Base-by-base conservation (phyloP, 352 stramenopile genomes). In the Phytophthora sp. region DNA sequence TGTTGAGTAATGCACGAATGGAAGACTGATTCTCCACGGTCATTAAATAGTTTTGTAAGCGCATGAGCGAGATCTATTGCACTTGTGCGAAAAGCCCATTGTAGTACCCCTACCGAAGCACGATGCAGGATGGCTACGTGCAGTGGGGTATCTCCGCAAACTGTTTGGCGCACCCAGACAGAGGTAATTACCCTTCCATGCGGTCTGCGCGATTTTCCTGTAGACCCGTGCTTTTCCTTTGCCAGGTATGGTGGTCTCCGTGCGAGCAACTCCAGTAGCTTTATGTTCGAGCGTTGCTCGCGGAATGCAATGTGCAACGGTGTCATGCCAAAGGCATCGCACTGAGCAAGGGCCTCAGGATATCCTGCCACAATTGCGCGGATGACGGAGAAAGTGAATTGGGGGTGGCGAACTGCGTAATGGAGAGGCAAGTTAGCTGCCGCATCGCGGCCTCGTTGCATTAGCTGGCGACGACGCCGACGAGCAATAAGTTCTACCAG, bases 271-370 rank as follows among this genome's bases (percentile, higher is more conserved):
- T 59, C 10, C 0, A 84, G 4, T 15, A 88, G 7, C 17, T 66
- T 43, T 0, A 70, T 13, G 12, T 20, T 63, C 0, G 57, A 52
- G 11, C 70, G 66, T 15, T 68, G 59, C 34, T 84, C 76, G 7
- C 77, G 81, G 7, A 89, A 73, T 8, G 74, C 79, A 2, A 90
- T 57, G 45, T 92, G 84, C 31, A 91, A 43, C 11, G 84, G 84
- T 10, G 77, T 89, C 59, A 88, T 84, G 6, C 77, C 81, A 49
- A 80, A 85, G 15, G 68, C 71, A 55, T 92, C 83, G 4, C 26
- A 41, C 8, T 66, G 50, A n/a, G 17, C 15, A 27, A 87, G 56
- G 5, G 77, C 84, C 4, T 88, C 76, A 0, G 39, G 52, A 37
- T 80, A 79, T 0, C 73, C 79, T 4, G 63, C 5, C 1, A 76